Evolutionary conservation across 306 rosid species (phyloP).

Genomic region (Dryas drummondii): DNA sequence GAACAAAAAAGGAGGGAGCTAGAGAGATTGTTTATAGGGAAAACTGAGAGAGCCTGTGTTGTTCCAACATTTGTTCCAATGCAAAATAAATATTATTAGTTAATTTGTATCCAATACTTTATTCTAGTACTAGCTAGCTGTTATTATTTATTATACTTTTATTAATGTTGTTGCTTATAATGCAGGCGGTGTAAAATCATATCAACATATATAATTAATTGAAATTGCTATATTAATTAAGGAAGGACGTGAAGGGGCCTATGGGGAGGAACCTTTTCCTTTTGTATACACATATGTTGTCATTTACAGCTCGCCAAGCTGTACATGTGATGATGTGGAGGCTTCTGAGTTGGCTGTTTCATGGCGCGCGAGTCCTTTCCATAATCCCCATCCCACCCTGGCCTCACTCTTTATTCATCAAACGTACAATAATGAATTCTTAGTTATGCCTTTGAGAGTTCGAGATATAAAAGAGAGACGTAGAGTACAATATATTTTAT

Average conservation of each 20-base stretch:
- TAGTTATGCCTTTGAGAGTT: too few relatives aligned
- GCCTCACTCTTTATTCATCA: not conserved
- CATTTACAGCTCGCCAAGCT: constrained; percentile 5
- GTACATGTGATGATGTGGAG: not conserved
- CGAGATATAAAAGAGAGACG: too few relatives aligned
- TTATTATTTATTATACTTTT: too few relatives aligned
- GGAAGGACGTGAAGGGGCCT: constrained; percentile 1
- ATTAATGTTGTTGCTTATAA: too few relatives aligned
- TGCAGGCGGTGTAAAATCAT: too few relatives aligned
- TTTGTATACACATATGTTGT: too few relatives aligned
- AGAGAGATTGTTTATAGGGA: constrained; percentile 18
- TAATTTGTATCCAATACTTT: too few relatives aligned
- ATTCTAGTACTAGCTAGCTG: too few relatives aligned
- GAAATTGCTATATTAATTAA: too few relatives aligned
- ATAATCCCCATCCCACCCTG: not conserved
- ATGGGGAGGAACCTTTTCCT: not conserved
- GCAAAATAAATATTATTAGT: constrained; percentile 12
- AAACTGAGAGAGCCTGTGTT: constrained; percentile 14
- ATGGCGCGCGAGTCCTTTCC: not conserved
- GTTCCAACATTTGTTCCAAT: constrained; percentile 27
- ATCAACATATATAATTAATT: too few relatives aligned
- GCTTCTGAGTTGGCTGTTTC: constrained; percentile 13
- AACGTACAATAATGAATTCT: not conserved
- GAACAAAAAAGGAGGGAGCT: not conserved
- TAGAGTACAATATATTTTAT: too few relatives aligned